A percentile compares a stretch with the other conserved stretches of the same genome.
Evolutionary conservation across 2,329 filamentous ascomycete genomes (phyloP).

Genomic region (Calonectria leucothoes): DNA sequence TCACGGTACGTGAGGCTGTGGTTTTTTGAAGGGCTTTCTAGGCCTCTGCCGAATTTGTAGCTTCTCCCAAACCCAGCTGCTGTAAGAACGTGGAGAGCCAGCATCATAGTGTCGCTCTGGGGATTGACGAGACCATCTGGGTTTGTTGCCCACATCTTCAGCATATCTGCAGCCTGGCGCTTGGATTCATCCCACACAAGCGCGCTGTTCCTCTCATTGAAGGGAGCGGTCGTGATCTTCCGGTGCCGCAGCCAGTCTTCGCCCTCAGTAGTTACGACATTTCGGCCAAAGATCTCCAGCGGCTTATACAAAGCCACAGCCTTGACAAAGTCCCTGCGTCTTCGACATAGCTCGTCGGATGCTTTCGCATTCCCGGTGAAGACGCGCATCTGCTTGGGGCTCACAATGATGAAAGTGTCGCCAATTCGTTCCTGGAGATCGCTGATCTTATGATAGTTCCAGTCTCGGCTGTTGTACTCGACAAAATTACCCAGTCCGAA

Average conservation of each 20-base stretch:
- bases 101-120: slow-evolving; percentile 31
- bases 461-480: slow-evolving; percentile 38
- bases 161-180: slow-evolving; percentile 30
- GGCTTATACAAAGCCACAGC: slow-evolving; percentile 33
- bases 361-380: slow-evolving; percentile 35
- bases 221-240: slow-evolving; percentile 32
- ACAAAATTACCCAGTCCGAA: slow-evolving; percentile 30
- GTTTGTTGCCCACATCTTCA: slow-evolving; percentile 29
- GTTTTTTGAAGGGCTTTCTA: slow-evolving; percentile 19
- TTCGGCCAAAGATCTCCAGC: slow-evolving; percentile 34
- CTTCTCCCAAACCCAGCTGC: slow-evolving; percentile 34
- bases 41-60: slow-evolving; percentile 27
- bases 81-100: slow-evolving; percentile 35
- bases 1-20: slow-evolving; percentile 34
- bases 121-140: slow-evolving; percentile 26
- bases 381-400: slow-evolving; percentile 34
- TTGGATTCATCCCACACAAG: slow-evolving; percentile 35
- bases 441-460: slow-evolving; percentile 35
- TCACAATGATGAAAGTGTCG: slow-evolving; percentile 35
- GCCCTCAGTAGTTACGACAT: slow-evolving; percentile 34
- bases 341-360: slow-evolving; percentile 28
- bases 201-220: slow-evolving; percentile 35
- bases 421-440: slow-evolving; percentile 33
- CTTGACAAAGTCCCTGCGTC: slow-evolving; percentile 34
- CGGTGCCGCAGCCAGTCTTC: slow-evolving; percentile 34